Percentiles rank a stretch among this genome's conserved stretches.
Evolutionary conservation across 73 alveolate genomes (phyloP).

Genomic region (Urostyla sp.): DNA sequence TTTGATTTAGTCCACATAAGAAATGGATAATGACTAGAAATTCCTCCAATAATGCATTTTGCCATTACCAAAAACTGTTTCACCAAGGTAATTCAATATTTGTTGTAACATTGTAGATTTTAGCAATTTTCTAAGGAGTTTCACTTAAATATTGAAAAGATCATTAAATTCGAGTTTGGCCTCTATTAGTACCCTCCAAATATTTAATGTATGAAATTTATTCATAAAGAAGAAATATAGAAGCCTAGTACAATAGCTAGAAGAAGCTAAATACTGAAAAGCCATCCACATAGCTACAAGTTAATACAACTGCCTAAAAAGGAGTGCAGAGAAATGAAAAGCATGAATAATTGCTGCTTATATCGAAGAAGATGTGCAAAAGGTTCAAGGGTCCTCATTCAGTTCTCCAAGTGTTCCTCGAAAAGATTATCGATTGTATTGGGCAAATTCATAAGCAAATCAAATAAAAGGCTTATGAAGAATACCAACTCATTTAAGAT

Average conservation of each 20-base stretch:
- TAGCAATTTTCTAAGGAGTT: conserved; percentile 37
- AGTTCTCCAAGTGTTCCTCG: conserved; percentile 41
- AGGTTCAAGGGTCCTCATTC: conserved; percentile 50
- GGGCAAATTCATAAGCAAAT: conserved; percentile 37
- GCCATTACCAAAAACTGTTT: conserved; percentile 9
- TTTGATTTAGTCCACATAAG: neutral
- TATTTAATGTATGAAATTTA: neutral
- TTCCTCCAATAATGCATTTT: neutral
- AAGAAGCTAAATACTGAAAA: neutral
- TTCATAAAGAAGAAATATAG: neutral
- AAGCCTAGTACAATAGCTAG: neutral
- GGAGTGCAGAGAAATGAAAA: neutral
- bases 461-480: conserved; percentile 24
- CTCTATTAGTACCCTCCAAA: neutral
- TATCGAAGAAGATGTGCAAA: conserved; percentile 45
- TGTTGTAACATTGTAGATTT: conserved; percentile 7
- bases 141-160: conserved; percentile 22
- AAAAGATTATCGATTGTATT: conserved; percentile 43
- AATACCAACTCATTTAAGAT: conserved; percentile 35
- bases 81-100: too few species aligned
- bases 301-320: conserved; percentile 3
- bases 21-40: neutral
- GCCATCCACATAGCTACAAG: neutral
- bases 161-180: conserved; percentile 39
- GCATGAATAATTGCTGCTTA: conserved; percentile 9